Percentiles rank a stretch among this genome's conserved stretches.
phyloP scores from a whole-genome alignment of 768 basidiomycete species.

The Suillus hirtellus region DNA sequence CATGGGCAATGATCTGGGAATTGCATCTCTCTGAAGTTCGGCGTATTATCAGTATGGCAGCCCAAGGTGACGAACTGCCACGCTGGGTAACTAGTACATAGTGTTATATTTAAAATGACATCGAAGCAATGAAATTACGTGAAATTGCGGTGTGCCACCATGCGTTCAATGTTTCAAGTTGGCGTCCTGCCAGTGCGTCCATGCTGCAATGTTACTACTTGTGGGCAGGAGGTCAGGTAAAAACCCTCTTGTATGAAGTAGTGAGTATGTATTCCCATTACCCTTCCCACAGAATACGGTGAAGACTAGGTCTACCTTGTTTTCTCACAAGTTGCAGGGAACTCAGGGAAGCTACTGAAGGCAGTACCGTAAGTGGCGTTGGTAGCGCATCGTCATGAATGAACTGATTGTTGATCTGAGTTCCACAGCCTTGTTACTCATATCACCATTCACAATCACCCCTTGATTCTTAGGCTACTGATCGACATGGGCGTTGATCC shows the following conservation, averaged over 20 bases:
- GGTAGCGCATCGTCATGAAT: not conserved
- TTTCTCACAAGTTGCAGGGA: not conserved
- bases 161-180: not conserved
- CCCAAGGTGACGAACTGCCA: conserved; percentile 40
- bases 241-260: not conserved
- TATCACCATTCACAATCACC: not conserved
- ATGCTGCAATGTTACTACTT: not conserved
- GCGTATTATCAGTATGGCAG: conserved; percentile 28
- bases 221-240: not conserved
- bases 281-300: not conserved
- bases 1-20: conserved; percentile 31
- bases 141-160: not conserved
- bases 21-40: conserved; percentile 29
- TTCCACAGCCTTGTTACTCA: not conserved
- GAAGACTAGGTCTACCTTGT: not conserved
- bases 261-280: not conserved
- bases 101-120: not conserved
- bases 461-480: not conserved
- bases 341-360: not conserved
- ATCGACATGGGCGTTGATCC: not conserved
- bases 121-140: not conserved
- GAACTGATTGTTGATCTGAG: not conserved
- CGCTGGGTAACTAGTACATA: conserved; percentile 31
- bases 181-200: not conserved
- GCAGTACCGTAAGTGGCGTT: not conserved